These are phyloP conservation scores for Neoboletus brunneissimus DNA, from an alignment of 768 basidiomycete species.

Conservation along the genomic window DNA sequence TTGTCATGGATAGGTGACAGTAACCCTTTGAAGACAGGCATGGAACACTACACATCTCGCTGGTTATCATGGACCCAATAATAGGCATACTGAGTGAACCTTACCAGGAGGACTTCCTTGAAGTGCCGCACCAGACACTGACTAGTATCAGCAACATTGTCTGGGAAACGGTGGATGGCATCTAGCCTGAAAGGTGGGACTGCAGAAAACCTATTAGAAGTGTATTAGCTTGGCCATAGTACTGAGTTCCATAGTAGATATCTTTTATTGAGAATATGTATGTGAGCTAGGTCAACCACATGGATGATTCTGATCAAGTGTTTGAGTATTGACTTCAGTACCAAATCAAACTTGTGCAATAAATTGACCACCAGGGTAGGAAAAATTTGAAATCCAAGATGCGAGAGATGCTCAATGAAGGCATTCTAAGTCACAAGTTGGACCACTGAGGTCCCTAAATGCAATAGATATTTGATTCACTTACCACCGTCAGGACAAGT, in stretches of 20 bases:
- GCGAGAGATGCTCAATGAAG: background rate
- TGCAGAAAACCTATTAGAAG: background rate
- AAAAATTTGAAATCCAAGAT: background rate
- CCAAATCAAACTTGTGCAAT: constrained; percentile 1
- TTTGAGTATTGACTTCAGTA: background rate
- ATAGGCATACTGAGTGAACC: background rate
- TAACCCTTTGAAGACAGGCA: constrained; percentile 41
- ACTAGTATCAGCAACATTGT: constrained; percentile 38
- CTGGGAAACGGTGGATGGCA: constrained; percentile 36
- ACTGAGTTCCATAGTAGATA: too few species aligned
- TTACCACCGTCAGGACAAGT: background rate
- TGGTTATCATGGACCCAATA: background rate
- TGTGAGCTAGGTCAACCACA: background rate
- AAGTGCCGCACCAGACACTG: constrained; percentile 21
- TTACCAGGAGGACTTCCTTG: constrained; percentile 15
- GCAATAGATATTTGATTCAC: background rate
- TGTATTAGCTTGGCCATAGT: background rate
- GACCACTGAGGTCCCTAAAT: background rate
- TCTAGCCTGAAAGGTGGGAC: background rate
- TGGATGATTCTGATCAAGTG: background rate
- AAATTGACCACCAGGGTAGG: background rate
- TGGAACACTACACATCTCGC: constrained; percentile 27
- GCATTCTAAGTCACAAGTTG: background rate
- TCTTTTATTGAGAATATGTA: background rate
- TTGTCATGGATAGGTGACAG: constrained; percentile 26